phyloP scores from a whole-genome alignment of 1,284 basidiomycete species.

The Exobasidium rhododendri region DNA sequence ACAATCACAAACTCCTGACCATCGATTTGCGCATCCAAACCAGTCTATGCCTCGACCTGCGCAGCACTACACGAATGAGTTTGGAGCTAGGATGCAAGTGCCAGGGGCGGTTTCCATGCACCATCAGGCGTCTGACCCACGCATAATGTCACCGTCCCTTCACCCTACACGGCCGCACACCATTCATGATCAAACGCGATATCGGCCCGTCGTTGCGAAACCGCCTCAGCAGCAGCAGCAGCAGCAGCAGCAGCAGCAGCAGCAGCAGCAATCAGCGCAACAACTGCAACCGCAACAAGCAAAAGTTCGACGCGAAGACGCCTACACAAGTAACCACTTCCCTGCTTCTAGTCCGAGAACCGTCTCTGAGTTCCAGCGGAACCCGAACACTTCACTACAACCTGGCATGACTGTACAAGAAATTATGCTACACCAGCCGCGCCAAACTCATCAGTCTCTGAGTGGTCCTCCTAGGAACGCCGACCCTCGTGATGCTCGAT shows the following conservation, averaged over 20 bases:
- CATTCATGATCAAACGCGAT: constrained; percentile 25
- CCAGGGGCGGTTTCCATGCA: constrained; percentile 6
- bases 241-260: too few relatives aligned
- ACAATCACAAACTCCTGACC: neutral
- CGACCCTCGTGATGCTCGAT: neutral
- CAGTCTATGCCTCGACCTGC: neutral
- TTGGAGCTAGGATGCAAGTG: constrained; percentile 3
- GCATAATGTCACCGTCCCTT: neutral
- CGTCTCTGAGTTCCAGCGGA: constrained; percentile 45
- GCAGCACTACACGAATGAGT: neutral
- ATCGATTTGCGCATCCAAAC: neutral
- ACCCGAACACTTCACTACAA: constrained; percentile 24
- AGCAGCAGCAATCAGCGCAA: too few relatives aligned
- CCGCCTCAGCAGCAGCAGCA: constrained; percentile 25
- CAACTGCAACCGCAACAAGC: neutral
- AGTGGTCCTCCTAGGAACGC: constrained; percentile 1
- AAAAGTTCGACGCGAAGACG: constrained; percentile 28
- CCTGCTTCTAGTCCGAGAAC: constrained; percentile 45
- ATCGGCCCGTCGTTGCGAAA: constrained; percentile 5
- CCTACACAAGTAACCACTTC: constrained; percentile 39
- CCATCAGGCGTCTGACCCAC: neutral
- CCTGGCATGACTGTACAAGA: constrained; percentile 51
- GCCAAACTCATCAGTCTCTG: constrained; percentile 10
- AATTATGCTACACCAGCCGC: constrained; percentile 18
- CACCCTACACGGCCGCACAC: constrained; percentile 36